Base-by-base conservation (phyloP, 2,329 filamentous ascomycete species). In the Pyricularia pennisetigena region DNA sequence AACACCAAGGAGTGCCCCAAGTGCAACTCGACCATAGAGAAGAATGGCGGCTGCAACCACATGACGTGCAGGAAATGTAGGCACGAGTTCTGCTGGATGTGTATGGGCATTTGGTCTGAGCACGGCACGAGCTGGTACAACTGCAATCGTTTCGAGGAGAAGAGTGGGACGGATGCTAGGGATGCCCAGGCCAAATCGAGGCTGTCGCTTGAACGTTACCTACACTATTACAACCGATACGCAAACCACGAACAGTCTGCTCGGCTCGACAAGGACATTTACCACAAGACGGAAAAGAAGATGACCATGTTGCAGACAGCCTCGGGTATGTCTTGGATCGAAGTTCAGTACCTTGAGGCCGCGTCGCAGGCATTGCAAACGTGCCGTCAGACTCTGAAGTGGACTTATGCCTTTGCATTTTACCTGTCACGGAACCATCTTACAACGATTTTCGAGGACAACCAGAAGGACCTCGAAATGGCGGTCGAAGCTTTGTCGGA, bases 51-150 rank as follows among this genome's bases (percentile, higher is more conserved):
- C 3, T 97, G 94, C 82, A 97, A 97, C 80, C 94, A 97, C 78
- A 97, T 97, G 94, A 97, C 94, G 0, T 97, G 94, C 77, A 85
- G 94, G 68, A 97, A 97, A 78, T 97, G 94, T 82, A 93, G 93
- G 75, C 90, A 97, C 75, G 94, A 97, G 75, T 97, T 99, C 75
- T 99, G 95, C 81, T 99, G 95, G 95, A 98, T 99, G 91, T 99
- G 95, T 76, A 99, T 99, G 95, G 95, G 95, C 0, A 83, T 97
- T 0, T 99, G 95, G 95, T 96, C 93, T 0, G 95, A 99, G 79
- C 95, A 99, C 77, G 95, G 95, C 71, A 99, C 94, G 3, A 97
- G 93, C 79, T 99, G 95, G 95, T 99, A 99, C 83, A 99, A 97
- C 79, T 99, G 95, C 85, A 99, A 97, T 76, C 86, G 95, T 9